Evolutionary conservation across 2,329 filamentous ascomycete species (phyloP), one percentile per base, ranked within the genome.

Genomic region (Talaromyces sp.): DNA sequence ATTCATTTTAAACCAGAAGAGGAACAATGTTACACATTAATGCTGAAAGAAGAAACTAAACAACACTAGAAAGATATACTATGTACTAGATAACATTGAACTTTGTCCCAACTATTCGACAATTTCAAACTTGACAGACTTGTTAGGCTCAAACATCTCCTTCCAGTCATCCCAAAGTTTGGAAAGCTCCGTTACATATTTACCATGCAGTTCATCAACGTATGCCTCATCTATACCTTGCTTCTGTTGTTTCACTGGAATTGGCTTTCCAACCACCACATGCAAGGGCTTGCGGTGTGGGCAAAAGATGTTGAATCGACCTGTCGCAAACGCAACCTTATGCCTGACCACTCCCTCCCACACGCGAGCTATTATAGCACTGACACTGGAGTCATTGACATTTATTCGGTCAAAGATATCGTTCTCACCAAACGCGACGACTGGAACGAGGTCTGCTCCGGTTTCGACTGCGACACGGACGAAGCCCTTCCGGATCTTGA

Each of bases 391-490:
- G 10, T 82, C 81, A 61, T 84, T 81, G 1, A 88, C 84, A 65
- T 87, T 85, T 56, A 94, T 79, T 73, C 95, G 91, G 66, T 95
- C 89, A 78, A 96, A 96, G 6, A 96, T 77, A 66, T 95, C 89
- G 72, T 95, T 96, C 78, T 96, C 92, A 57, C 92, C 92, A 68
- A 96, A 96, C 0, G 86, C 87, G 10, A 96, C 81, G 1, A 94
- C 89, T 0, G 92, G 92, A 0, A 96, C 92, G 0, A 96, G 81
- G 69, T 95, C 91, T 1, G 92, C 91, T 16, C 91, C 91, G 1
- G 88, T 90, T 56, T 90, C 85, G 51, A 96, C 86, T 0, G 91
- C 92, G 73, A 96, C 85, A 79, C 94, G 94, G 72, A 96, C 82
- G 70, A 96, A 96, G n/a, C 92, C 92, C 72, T 93, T 92, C 61